phyloP scores from a whole-genome alignment of 1,284 basidiomycete species.

The Irpex rosettiformis region DNA sequence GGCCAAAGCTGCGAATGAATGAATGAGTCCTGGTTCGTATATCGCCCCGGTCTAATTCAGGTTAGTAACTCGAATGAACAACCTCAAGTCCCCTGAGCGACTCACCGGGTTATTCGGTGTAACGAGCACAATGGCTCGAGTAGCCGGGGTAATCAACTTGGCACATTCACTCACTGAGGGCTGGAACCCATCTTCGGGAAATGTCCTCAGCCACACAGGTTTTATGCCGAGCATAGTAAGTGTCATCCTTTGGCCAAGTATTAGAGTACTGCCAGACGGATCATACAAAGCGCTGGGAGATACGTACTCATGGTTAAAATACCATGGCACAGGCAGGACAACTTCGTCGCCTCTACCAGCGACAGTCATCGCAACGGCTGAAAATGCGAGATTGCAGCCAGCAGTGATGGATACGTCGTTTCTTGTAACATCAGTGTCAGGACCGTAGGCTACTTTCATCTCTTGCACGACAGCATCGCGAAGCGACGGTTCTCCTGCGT shows the following conservation, averaged over 20 bases:
- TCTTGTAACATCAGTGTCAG: constrained; percentile 40
- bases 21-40: constrained; percentile 61
- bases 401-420: constrained; percentile 64
- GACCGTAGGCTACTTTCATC: constrained; percentile 61
- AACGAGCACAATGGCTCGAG: constrained; percentile 72
- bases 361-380: constrained; percentile 60
- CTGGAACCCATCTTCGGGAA: constrained; percentile 52
- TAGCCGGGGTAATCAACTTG: constrained; percentile 52
- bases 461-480: constrained; percentile 60
- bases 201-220: constrained; percentile 59
- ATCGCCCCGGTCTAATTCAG: constrained; percentile 69
- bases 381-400: constrained; percentile 73
- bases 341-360: constrained; percentile 74
- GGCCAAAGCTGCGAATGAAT: constrained; percentile 64
- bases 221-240: constrained; percentile 65
- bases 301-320: constrained; percentile 72
- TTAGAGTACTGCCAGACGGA: neutral
- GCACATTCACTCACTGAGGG: constrained; percentile 51
- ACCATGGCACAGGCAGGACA: constrained; percentile 81
- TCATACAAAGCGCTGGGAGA: constrained; percentile 9
- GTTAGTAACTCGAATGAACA: neutral
- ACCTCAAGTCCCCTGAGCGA: neutral
- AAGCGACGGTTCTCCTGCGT: constrained; percentile 60
- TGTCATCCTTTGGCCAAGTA: constrained; percentile 54
- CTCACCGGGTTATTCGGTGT: constrained; percentile 73